Percentiles rank a stretch among this genome's conserved stretches.
These are phyloP conservation scores for Trametes sanguinea DNA, from an alignment of 768 basidiomycete genomes.

Conservation along the genomic window DNA sequence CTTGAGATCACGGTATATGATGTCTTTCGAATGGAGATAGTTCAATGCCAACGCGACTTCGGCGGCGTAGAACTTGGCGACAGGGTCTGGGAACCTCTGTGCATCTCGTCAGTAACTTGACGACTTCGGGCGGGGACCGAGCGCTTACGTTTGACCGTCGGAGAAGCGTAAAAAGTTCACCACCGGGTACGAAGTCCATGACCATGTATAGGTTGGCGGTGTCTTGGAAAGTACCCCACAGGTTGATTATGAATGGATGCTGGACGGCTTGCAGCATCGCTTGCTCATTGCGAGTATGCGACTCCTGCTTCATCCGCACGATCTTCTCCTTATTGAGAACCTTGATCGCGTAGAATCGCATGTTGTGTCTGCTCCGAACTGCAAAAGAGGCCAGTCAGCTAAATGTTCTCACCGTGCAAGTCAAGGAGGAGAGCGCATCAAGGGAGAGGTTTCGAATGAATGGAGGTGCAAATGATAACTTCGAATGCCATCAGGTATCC, in stretches of 20 bases:
- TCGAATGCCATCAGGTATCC: too few relatives aligned
- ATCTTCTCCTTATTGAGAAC: conserved; percentile 93
- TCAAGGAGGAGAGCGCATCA: too few relatives aligned
- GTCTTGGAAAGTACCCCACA: conserved; percentile 97
- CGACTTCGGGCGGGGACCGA: too few relatives aligned
- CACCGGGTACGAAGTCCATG: conserved; percentile 95
- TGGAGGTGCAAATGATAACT: too few relatives aligned
- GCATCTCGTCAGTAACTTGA: conserved; percentile 8
- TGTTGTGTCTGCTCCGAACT: conserved; percentile 92
- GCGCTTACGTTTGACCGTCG: conserved; percentile 80
- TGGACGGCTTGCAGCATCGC: conserved; percentile 81
- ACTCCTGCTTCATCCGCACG: conserved; percentile 90
- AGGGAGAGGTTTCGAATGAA: too few relatives aligned
- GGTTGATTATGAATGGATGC: conserved; percentile 93
- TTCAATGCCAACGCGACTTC: conserved; percentile 93
- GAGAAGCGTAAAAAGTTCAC: conserved; percentile 92
- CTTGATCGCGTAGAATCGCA: conserved; percentile 96
- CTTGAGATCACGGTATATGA: conserved; percentile 97
- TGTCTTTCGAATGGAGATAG: conserved; percentile 81
- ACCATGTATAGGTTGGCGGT: conserved; percentile 94
- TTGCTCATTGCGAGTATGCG: conserved; percentile 96
- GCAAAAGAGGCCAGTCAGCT: not conserved
- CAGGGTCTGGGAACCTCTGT: conserved; percentile 93
- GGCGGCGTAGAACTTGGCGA: conserved; percentile 97
- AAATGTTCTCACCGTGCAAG: too few relatives aligned